These are phyloP conservation scores for Kazachstania taianensis DNA, from an alignment of 805 yeast genomes.

Conservation along the genomic window DNA sequence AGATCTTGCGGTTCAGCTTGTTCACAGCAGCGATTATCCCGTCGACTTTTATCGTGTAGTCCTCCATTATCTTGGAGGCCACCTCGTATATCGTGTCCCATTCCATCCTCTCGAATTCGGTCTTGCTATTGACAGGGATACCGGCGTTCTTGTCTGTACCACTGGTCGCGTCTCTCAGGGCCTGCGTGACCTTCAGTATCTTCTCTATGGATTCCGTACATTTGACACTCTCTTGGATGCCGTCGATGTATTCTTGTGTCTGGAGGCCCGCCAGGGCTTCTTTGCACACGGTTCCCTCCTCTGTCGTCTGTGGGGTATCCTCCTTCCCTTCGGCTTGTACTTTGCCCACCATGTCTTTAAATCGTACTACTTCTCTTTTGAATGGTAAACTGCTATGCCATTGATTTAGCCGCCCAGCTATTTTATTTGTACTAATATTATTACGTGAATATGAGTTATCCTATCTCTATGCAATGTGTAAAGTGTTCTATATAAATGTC, in stretches of 20 bases:
- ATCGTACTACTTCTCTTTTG: too few species aligned
- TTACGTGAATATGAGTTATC: too few species aligned
- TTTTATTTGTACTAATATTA: too few species aligned
- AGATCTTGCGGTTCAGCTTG: conserved; percentile 17
- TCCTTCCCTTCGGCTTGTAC: too few species aligned
- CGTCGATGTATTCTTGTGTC: conserved; percentile 9
- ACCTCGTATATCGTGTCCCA: conserved; percentile 26
- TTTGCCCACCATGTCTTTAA: too few species aligned
- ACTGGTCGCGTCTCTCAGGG: conserved; percentile 2
- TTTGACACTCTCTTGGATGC: conserved; percentile 5
- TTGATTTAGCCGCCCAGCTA: too few species aligned
- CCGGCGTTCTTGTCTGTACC: conserved; percentile 4
- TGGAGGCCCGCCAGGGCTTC: too few species aligned
- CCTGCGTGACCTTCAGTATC: too few species aligned
- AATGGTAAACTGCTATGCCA: too few species aligned
- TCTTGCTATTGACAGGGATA: too few species aligned
- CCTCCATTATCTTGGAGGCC: conserved; percentile 24
- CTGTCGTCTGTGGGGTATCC: background rate
- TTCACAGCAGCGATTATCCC: conserved; percentile 15
- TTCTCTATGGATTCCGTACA: background rate
- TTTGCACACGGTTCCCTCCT: background rate
- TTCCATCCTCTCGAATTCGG: conserved; percentile 13
- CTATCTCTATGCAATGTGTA: too few species aligned
- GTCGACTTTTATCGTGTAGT: conserved; percentile 22
- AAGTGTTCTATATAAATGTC: too few species aligned